phyloP scores from a whole-genome alignment of 2,329 filamentous ascomycete species.

The Botrytis deweyae region DNA sequence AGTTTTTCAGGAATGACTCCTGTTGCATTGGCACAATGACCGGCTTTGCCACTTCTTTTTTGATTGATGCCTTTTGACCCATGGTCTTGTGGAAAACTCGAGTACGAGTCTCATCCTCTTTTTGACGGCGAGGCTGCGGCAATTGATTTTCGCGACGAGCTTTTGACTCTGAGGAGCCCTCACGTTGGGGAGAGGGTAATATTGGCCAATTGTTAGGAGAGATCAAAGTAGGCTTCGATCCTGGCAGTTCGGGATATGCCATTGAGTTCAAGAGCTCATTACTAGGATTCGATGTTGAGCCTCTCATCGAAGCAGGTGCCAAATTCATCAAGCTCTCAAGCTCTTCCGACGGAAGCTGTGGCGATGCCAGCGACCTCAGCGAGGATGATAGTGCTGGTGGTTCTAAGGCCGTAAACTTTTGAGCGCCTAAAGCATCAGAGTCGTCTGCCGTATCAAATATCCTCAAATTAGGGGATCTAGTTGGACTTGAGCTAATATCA shows the following conservation, averaged over 20 bases:
- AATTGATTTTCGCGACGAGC: not conserved
- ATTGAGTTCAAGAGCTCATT: not conserved
- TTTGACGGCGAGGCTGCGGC: constrained; percentile 18
- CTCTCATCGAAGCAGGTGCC: not conserved
- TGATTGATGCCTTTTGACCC: constrained; percentile 29
- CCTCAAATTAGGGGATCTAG: constrained; percentile 1
- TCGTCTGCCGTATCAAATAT: not conserved
- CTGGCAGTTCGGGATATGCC: not conserved
- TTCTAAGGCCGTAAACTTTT: not conserved
- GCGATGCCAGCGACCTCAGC: not conserved
- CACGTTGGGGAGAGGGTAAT: not conserved
- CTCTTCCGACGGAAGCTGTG: constrained; percentile 9
- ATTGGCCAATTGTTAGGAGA: not conserved
- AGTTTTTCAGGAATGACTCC: constrained; percentile 27
- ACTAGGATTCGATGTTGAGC: not conserved
- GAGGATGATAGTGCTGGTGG: not conserved
- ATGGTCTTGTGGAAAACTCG: constrained; percentile 33
- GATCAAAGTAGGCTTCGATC: not conserved
- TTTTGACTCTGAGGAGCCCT: not conserved
- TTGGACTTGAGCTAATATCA: constrained; percentile 7
- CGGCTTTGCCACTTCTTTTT: not conserved
- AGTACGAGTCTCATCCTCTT: constrained; percentile 24
- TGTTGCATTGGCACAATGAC: constrained; percentile 7
- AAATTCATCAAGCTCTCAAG: not conserved
- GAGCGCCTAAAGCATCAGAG: not conserved